Base-by-base conservation (phyloP, 2,329 filamentous ascomycete species). In the Metarhizium anisopliae region DNA sequence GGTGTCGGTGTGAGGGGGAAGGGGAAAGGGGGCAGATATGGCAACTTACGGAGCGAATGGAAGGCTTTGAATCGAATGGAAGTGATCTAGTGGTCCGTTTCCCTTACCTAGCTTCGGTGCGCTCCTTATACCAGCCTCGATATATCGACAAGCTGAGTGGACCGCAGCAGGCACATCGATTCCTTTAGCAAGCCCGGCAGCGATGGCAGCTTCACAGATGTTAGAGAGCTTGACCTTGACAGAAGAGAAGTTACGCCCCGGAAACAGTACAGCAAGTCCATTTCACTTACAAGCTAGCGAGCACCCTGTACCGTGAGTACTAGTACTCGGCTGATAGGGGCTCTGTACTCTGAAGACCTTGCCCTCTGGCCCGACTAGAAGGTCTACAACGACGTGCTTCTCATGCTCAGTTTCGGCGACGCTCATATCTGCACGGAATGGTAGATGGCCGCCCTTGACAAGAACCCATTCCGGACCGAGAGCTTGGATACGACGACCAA, bases 241-340 rank as follows among this genome's bases (percentile, higher is more conserved):
- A 35, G 7, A 11, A 35, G 3, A 8, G 32, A 35, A 7, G 10
- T 35, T 35, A 7, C 3, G 7, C 2, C 32, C 7, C 10, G 6
- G 6, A 35, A 11, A 11, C 32, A 35, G 32, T 11, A 11, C 32
- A 11, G 32, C 6, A 35, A 35, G 10, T 2, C 32, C 38, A 40
- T 16, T 38, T 16, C 35, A 76, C 84, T 74, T 70, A 89, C 86
- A 96, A 45, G 94, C 94, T 58, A 97, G 79, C 10, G 91, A 95
- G 67, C 94, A 99, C 4, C 94, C 94, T 0, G 94, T 97, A 1
- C 94, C 94, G 65, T 99, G 94, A 0, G 93, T 97, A 66, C 93
- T 93, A 58, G 77, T 86, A 8, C 87, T 90, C 10, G 77, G 72
- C 59, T 90, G 77, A 66, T 87, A 96, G 4, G 78, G 77, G 43